Conservation (phyloP, 129 eudicot genomes). For the Saposhnikovia divaricata region DNA sequence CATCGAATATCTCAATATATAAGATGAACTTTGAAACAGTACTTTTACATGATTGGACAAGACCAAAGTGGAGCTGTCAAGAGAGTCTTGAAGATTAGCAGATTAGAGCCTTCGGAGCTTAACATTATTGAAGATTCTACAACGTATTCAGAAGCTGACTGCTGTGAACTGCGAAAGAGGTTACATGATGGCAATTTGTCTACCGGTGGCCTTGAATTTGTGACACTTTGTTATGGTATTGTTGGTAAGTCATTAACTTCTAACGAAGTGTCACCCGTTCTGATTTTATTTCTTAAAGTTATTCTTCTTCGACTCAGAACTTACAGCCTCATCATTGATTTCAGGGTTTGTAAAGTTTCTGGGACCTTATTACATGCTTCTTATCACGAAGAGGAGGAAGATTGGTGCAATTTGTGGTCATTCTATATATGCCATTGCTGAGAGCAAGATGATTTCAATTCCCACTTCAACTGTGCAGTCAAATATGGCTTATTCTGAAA, state of each 20-base stretch:
- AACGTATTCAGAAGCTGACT: conserved; percentile 53
- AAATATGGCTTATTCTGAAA: conserved; percentile 66
- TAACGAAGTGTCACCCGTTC: neutral
- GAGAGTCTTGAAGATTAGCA: conserved; percentile 80
- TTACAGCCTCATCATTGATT: conserved; percentile 22
- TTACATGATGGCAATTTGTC: conserved; percentile 77
- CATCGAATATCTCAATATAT: neutral
- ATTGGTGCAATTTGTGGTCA: conserved; percentile 92
- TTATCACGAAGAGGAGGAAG: conserved; percentile 83
- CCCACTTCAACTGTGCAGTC: conserved; percentile 61
- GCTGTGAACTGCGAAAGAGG: conserved; percentile 60
- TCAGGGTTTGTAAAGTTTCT: conserved; percentile 84
- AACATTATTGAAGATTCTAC: conserved; percentile 72
- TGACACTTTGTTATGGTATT: conserved; percentile 78
- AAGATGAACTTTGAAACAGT: conserved; percentile 27
- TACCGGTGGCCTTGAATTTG: conserved; percentile 82
- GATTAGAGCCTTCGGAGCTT: conserved; percentile 75
- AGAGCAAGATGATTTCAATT: conserved; percentile 71
- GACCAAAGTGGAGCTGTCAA: conserved; percentile 52
- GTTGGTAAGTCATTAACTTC: conserved; percentile 53
- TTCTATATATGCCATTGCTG: conserved; percentile 60
- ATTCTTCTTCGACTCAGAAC: neutral
- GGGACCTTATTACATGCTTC: conserved; percentile 95
- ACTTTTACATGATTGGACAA: conserved; percentile 85
- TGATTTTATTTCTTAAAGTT: neutral